Conservation (phyloP, 2,329 filamentous ascomycete genomes). For the Nothophaeocryptopus gaeumannii region DNA sequence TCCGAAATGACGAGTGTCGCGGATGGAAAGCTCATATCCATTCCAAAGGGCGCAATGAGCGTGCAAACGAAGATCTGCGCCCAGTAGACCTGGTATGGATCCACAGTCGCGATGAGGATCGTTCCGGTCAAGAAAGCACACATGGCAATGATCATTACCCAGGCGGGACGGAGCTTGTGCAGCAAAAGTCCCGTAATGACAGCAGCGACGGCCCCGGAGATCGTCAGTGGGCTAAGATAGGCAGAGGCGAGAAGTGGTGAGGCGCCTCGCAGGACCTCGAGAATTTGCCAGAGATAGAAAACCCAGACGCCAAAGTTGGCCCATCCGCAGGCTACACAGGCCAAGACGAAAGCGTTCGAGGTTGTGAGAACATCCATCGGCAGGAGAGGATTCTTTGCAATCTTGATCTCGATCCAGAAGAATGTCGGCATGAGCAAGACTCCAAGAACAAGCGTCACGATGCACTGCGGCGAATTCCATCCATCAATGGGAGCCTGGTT, state of each 20-base stretch:
- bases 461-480: constrained; percentile 29
- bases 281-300: constrained; percentile 45
- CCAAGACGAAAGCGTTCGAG: constrained; percentile 30
- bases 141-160: constrained; percentile 40
- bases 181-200: constrained; percentile 37
- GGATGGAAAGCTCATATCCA: constrained; percentile 66
- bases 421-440: constrained; percentile 28
- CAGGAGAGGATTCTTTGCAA: constrained; percentile 23
- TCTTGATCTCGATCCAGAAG: constrained; percentile 27
- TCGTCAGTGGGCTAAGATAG: constrained; percentile 46
- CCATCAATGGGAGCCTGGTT: constrained; percentile 34
- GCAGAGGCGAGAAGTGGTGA: constrained; percentile 47
- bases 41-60: constrained; percentile 50
- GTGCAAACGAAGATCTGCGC: constrained; percentile 58
- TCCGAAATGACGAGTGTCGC: constrained; percentile 61
- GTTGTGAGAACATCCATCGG: constrained; percentile 29
- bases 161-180: constrained; percentile 28
- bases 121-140: constrained; percentile 43
- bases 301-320: constrained; percentile 31
- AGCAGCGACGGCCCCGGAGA: constrained; percentile 47
- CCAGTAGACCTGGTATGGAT: constrained; percentile 62
- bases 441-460: constrained; percentile 27
- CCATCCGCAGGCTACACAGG: constrained; percentile 30
- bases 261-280: constrained; percentile 43
- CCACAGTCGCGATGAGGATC: constrained; percentile 45